These are phyloP conservation scores for Geotrichum cucujoidarum DNA, from an alignment of 1,139 yeast genomes.

Conservation along the genomic window DNA sequence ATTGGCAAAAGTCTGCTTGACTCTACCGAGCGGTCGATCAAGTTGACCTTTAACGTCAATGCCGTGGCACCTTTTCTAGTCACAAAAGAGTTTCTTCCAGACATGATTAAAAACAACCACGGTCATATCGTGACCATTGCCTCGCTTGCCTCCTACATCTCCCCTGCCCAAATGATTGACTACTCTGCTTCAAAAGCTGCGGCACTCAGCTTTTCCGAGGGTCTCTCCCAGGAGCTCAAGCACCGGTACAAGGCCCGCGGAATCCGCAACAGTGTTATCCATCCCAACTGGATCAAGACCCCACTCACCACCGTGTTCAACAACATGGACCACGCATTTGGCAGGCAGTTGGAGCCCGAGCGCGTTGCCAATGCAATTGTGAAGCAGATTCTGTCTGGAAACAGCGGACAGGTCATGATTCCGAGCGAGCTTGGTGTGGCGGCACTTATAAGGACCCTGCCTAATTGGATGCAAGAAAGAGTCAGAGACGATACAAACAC, in stretches of 20 bases:
- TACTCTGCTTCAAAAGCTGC: constrained; percentile 79
- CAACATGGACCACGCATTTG: constrained; percentile 16
- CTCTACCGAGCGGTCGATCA: constrained; percentile 50
- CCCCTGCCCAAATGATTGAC: constrained; percentile 62
- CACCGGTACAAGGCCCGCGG: constrained; percentile 21
- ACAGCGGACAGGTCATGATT: constrained; percentile 20
- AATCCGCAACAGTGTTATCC: constrained; percentile 20
- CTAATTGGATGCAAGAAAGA: constrained; percentile 22
- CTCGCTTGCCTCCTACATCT: constrained; percentile 65
- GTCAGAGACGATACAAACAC: constrained; percentile 14
- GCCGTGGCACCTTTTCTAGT: constrained; percentile 59
- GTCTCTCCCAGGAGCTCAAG: constrained; percentile 59
- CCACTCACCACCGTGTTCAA: constrained; percentile 20
- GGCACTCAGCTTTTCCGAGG: constrained; percentile 63
- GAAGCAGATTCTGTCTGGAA: constrained; percentile 16
- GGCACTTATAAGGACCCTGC: constrained; percentile 16
- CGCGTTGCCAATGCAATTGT: constrained; percentile 19
- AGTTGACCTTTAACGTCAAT: constrained; percentile 53
- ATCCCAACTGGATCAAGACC: constrained; percentile 24
- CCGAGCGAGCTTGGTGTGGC: constrained; percentile 16
- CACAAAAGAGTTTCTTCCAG: constrained; percentile 59
- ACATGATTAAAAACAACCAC: constrained; percentile 48
- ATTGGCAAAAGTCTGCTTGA: constrained; percentile 52
- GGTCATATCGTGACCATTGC: constrained; percentile 72
- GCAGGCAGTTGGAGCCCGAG: constrained; percentile 19